Evolutionary conservation across 176 grass and related monocot species (phyloP), one percentile per base, ranked within the genome.

Genomic region (Aegilops bicornis): DNA sequence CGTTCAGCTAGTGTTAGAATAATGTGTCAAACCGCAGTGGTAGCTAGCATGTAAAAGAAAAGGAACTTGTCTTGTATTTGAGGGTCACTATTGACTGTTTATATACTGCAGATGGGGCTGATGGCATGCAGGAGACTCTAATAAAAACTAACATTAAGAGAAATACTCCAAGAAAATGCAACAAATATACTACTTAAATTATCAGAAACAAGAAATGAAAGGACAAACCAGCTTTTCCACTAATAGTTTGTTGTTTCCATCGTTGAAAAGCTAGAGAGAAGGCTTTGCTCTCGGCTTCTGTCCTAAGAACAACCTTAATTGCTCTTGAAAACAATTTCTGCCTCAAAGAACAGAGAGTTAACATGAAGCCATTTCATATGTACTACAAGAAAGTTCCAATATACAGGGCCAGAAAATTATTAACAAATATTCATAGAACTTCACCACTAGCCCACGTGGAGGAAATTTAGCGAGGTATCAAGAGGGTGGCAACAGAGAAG

Each of bases 321-420:
- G 94, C 90, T 93, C 82, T 96, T 93, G 97, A 97, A 94, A 86
- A 97, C 83, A 78, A 91, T 39, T 89, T 93, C 97, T 94, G 97
- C 79, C 86, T 85, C 84, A 86, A 74, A 84, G 81, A 89, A 79
- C 56, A 73, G 56, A 58, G 25, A 81, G 71, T 84, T 86, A 92
- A 87, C 81, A 81, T 23, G 67, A 39, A 85, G 48, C 23, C 63
- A 79, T 83, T 89, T 77, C 84, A 89, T 77, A 85, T 83, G 58
- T 73, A 79, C n/a, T 77, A 45, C 72, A 82, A 64, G 19, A 69
- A 79, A 79, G 76, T 76, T 31, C 24, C 80, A 75, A 87, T 37
- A 78, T 72, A 84, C 79, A 90, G 69, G 42, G 66, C 36, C 73
- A 39, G 42, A 24, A 7, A 79, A 85, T 54, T 30, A 50, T 82